These are phyloP conservation scores for Chernovozyma sophiae-reginae DNA, from an alignment of 1,139 yeast genomes.

Conservation along the genomic window DNA sequence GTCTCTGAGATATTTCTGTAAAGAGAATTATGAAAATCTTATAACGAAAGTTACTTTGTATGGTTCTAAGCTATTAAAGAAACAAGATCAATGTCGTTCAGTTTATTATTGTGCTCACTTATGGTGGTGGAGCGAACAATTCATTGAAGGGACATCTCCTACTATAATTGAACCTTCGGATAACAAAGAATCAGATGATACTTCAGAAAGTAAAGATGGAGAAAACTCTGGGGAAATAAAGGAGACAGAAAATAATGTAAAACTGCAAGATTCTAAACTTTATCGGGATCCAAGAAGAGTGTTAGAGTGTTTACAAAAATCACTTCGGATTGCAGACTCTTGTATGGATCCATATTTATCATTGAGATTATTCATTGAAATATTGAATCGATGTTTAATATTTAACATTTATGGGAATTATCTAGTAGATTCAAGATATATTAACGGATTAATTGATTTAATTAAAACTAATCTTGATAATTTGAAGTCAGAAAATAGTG, in stretches of 20 bases:
- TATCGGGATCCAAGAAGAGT: constrained; percentile 42
- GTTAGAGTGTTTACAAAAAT: constrained; percentile 50
- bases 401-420: constrained; percentile 81
- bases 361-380: constrained; percentile 81
- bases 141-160: constrained; percentile 25
- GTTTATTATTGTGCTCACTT: constrained; percentile 85
- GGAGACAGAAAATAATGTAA: constrained; percentile 5
- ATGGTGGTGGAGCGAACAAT: constrained; percentile 82
- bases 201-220: constrained; percentile 41
- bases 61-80: constrained; percentile 83
- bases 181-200: constrained; percentile 5
- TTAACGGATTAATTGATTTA: constrained; percentile 82
- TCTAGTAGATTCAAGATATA: constrained; percentile 65
- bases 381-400: constrained; percentile 77
- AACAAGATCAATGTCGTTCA: constrained; percentile 92
- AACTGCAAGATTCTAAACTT: constrained; percentile 10
- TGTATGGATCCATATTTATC: constrained; percentile 83
- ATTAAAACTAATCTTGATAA: constrained; percentile 72
- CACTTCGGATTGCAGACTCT: constrained; percentile 87
- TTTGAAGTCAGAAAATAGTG: constrained; percentile 30
- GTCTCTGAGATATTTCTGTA: constrained; percentile 50
- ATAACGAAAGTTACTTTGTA: constrained; percentile 83
- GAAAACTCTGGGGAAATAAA: constrained; percentile 2
- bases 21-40: constrained; percentile 71
- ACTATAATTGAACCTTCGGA: constrained; percentile 13